Base-by-base conservation (phyloP, 306 rosid genomes). In the Hylodesmum podocarpum region DNA sequence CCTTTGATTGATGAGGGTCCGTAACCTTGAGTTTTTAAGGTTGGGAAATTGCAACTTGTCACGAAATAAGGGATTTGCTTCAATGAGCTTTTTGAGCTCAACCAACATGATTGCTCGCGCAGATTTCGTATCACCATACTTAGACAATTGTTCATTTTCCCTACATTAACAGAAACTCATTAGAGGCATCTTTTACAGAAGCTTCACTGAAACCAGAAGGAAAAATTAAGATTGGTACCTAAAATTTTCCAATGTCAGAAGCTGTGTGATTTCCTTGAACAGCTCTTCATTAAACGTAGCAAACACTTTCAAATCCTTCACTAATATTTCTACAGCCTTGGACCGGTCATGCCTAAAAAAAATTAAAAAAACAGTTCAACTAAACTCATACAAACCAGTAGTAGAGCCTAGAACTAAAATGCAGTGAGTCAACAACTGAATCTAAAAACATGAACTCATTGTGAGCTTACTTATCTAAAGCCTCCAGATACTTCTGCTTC, bases 261-360 rank as follows among this genome's bases (percentile, higher is more conserved):
- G 99, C 90, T 95, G 99, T 18, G 99, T 92, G 86, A 95, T 95
- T 83, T 95, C 99, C 97, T 95, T 92, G 84, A 92, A 92, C 70
- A 95, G 85, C 40, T 95, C 99, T 80, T 95, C 99, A 29, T 95
- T 95, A 75, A 95, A 95, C 58, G 99, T 90, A 33, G 98, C 88
- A 79, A 95, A 95, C 72, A 95, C 97, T 83, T 95, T 95, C 81
- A 95, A 89, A 83, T 95, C 98, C 88, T 92, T 95, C 47, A 95
- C 98, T 75, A 95, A 74, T 76, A 95, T 92, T 78, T 95, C 98
- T 72, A 92, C 98, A 0, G 96, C 98, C 82, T 95, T 92, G 81
- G 97, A 85, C 63, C 96, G 91, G 37, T 95, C 98, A 59, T 92
- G 97, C 97, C 98, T 95, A 51, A 4, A 18, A 75, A 76, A 80